Evolutionary conservation across 1,284 basidiomycete genomes (phyloP).

Genomic region (Gomphus bonarii): DNA sequence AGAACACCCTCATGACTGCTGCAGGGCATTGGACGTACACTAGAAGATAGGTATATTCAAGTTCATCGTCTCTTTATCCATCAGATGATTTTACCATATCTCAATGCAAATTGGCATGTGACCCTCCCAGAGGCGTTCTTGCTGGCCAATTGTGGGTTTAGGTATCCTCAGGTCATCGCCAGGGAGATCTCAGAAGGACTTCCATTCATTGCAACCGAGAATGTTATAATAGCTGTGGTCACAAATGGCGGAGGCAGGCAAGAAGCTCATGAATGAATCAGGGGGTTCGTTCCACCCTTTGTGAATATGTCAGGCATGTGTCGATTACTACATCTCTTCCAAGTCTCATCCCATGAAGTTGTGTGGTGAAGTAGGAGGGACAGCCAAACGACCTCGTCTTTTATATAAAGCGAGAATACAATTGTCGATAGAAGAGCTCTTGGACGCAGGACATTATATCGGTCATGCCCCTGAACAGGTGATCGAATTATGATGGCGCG

Average conservation of each 20-base stretch:
- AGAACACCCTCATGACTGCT: constrained; percentile 88
- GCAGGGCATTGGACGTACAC: constrained; percentile 91
- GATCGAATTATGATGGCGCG: constrained; percentile 78
- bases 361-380: constrained; percentile 93
- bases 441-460: constrained; percentile 81
- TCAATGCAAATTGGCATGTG: constrained; percentile 89
- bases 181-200: constrained; percentile 90
- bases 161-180: constrained; percentile 92
- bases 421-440: constrained; percentile 43
- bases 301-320: not conserved
- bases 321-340: constrained; percentile 1
- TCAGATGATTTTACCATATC: constrained; percentile 7
- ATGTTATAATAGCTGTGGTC: constrained; percentile 99
- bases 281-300: constrained; percentile 45
- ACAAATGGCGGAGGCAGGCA: constrained; percentile 93
- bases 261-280: constrained; percentile 93
- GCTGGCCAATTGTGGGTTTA: constrained; percentile 91
- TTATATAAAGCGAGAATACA: constrained; percentile 48
- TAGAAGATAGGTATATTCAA: constrained; percentile 71
- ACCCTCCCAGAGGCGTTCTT: constrained; percentile 96
- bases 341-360: constrained; percentile 92
- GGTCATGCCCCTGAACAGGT: constrained; percentile 92
- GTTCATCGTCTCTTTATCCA: not conserved
- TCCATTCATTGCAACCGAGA: constrained; percentile 99
- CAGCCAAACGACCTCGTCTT: constrained; percentile 95